phyloP scores from a whole-genome alignment of 441 rosid genomes.

The Sinapis alba region DNA sequence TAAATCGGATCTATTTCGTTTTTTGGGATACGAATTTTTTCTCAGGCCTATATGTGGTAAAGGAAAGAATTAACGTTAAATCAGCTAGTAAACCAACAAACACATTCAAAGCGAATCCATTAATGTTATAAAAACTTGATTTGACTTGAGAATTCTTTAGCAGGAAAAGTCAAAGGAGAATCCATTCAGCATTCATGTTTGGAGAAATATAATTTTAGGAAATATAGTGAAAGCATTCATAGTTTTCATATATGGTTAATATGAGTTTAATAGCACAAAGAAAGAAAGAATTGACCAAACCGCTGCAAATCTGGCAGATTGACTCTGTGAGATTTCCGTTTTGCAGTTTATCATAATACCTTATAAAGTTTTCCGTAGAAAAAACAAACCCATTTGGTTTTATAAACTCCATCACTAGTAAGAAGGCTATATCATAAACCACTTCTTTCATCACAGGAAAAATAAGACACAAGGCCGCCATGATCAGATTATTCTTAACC shows the following conservation, averaged over 20 bases:
- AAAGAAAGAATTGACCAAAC: not conserved
- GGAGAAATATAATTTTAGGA: not conserved
- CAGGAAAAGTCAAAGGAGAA: conserved; percentile 12
- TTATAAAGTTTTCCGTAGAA: not conserved
- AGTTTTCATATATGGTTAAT: not conserved
- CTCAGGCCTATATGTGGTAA: too few species aligned
- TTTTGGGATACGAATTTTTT: too few species aligned
- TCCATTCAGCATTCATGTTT: not conserved
- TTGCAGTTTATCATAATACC: not conserved
- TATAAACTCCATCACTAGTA: not conserved
- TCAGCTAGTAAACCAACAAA: not conserved
- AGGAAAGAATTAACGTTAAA: not conserved
- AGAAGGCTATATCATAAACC: not conserved
- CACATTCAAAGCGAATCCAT: not conserved
- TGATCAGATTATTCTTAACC: conserved; percentile 24
- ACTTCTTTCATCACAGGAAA: not conserved
- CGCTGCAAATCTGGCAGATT: not conserved
- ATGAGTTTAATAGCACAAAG: not conserved
- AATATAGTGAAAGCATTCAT: not conserved
- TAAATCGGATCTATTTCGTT: too few species aligned
- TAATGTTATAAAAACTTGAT: not conserved
- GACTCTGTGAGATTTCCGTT: not conserved
- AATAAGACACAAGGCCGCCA: not conserved
- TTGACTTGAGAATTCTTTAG: not conserved
- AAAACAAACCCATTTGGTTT: not conserved